Conservation (phyloP, 2,329 filamentous ascomycete genomes). For the Aureobasidium zeae region DNA sequence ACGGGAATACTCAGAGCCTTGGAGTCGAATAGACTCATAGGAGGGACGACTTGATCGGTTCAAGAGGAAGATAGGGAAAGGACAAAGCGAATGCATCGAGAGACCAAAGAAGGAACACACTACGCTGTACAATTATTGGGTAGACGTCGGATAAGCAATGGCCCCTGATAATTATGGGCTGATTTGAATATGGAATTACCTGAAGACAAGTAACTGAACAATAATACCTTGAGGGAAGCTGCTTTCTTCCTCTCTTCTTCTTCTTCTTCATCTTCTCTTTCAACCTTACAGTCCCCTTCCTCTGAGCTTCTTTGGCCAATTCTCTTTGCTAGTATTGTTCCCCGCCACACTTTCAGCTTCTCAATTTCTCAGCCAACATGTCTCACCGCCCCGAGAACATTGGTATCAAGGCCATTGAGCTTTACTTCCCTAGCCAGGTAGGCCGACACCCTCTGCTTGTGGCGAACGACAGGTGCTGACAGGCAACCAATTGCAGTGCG, state of each 20-base stretch:
- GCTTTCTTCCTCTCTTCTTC: background rate
- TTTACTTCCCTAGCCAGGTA: slow-evolving; percentile 46
- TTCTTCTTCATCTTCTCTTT: background rate
- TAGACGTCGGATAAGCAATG: too few relatives aligned
- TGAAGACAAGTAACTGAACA: too few relatives aligned
- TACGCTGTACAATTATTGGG: too few relatives aligned
- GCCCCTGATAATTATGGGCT: too few relatives aligned
- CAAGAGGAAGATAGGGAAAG: too few relatives aligned
- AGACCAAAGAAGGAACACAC: too few relatives aligned
- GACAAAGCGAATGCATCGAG: too few relatives aligned
- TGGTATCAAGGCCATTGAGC: slow-evolving; percentile 47
- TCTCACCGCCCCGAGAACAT: slow-evolving; percentile 41
- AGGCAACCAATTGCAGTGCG: slow-evolving; percentile 36
- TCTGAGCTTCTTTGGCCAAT: slow-evolving; percentile 10
- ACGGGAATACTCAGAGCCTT: too few relatives aligned
- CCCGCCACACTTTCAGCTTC: background rate
- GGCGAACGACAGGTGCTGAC: slow-evolving; percentile 12
- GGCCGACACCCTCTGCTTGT: slow-evolving; percentile 20
- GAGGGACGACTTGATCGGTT: too few relatives aligned
- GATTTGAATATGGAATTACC: too few relatives aligned
- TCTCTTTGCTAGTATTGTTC: slow-evolving; percentile 12
- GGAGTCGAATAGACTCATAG: too few relatives aligned
- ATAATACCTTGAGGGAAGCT: too few relatives aligned
- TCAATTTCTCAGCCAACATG: slow-evolving; percentile 26
- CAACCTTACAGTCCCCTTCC: slow-evolving; percentile 1